Evolutionary conservation across 768 basidiomycete genomes (phyloP).

Genomic region (Rhodotorula sphaerocarpa): DNA sequence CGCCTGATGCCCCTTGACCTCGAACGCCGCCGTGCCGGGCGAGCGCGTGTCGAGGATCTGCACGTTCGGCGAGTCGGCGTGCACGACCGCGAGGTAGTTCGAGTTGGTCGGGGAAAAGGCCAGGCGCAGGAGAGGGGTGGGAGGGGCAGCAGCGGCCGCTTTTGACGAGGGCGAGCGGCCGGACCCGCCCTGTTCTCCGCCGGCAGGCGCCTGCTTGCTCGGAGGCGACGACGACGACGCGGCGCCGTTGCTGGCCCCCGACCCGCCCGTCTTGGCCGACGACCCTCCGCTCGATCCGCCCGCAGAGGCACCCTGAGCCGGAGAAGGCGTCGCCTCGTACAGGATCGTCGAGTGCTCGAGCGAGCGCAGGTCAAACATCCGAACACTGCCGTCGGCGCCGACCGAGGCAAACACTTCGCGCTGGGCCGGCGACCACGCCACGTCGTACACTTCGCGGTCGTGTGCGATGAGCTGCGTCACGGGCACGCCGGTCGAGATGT

Average conservation of each 20-base stretch:
- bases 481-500: conserved; percentile 84
- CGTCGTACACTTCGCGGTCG: conserved; percentile 91
- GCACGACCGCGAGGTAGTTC: conserved; percentile 95
- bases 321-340: conserved; percentile 57
- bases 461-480: conserved; percentile 89
- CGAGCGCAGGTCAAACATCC: conserved; percentile 91
- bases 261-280: too few relatives aligned
- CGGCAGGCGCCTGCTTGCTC: too few relatives aligned
- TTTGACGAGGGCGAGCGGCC: background rate
- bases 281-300: background rate
- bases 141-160: conserved; percentile 49
- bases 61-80: conserved; percentile 79
- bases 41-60: conserved; percentile 95
- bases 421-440: conserved; percentile 94
- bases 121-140: conserved; percentile 66
- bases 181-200: conserved; percentile 26
- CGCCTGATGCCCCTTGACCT: conserved; percentile 71
- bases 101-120: conserved; percentile 85
- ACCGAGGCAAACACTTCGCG: conserved; percentile 92
- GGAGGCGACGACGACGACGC: conserved; percentile 85
- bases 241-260: conserved; percentile 52
- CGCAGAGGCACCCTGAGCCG: background rate
- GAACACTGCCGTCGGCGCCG: conserved; percentile 89
- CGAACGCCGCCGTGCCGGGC: conserved; percentile 89
- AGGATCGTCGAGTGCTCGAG: conserved; percentile 97